phyloP scores from a whole-genome alignment of 176 grass and related monocot species.

The Rhynchospora pubera region DNA sequence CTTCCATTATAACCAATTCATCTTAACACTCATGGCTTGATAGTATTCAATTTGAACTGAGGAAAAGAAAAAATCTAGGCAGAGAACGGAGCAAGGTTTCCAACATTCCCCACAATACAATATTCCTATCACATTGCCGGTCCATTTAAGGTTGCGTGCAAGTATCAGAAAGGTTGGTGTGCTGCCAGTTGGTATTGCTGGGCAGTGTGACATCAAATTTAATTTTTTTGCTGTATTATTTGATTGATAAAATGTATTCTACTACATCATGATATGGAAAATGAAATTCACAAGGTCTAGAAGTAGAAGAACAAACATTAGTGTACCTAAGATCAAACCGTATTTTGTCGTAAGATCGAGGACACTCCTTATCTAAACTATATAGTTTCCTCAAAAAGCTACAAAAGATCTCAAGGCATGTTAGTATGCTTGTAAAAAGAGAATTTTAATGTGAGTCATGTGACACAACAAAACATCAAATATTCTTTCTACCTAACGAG shows the following conservation, averaged over 20 bases:
- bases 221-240: not conserved
- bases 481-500: too few relatives aligned
- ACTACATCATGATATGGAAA: not conserved
- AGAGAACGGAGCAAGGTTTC: too few relatives aligned
- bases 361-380: slow-evolving; percentile 55
- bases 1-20: too few relatives aligned
- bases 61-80: too few relatives aligned
- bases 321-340: slow-evolving; percentile 72
- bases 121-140: too few relatives aligned
- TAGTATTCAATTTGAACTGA: too few relatives aligned
- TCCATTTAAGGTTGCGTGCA: not conserved
- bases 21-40: too few relatives aligned
- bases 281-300: not conserved
- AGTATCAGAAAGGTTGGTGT: not conserved
- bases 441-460: slow-evolving; percentile 11
- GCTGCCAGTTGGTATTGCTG: too few relatives aligned
- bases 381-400: slow-evolving; percentile 93
- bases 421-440: not conserved
- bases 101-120: too few relatives aligned
- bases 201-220: too few relatives aligned
- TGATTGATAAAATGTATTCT: not conserved
- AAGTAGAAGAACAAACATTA: slow-evolving; percentile 4
- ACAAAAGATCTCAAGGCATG: slow-evolving; percentile 2
- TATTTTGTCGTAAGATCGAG: slow-evolving; percentile 83
- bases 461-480: not conserved